phyloP scores from a whole-genome alignment of 2,329 filamentous ascomycete genomes.

The Xylariomycetidae sp. region DNA sequence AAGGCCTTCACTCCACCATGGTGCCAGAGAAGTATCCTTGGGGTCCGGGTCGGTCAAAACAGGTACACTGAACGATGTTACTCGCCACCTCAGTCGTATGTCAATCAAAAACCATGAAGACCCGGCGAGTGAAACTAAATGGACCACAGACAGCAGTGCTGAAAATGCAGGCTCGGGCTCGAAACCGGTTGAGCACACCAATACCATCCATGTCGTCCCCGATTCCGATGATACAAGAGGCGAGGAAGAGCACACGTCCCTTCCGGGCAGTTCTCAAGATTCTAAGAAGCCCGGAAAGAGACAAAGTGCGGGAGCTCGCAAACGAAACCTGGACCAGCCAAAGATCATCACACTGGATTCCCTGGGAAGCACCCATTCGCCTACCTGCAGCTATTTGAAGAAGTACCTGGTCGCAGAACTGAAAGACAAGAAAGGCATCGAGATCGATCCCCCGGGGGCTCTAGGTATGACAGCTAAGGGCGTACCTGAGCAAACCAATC shows the following conservation, averaged over 20 bases:
- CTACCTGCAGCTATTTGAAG: constrained; percentile 62
- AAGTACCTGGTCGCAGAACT: constrained; percentile 74
- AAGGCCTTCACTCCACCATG: too few relatives aligned
- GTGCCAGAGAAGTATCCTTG: constrained; percentile 1
- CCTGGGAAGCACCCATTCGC: constrained; percentile 57
- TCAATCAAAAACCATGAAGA: constrained; percentile 17
- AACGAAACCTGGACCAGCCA: constrained; percentile 48
- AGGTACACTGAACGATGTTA: constrained; percentile 13
- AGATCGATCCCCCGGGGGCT: constrained; percentile 14
- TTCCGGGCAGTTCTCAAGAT: constrained; percentile 9
- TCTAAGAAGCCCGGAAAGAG: constrained; percentile 28
- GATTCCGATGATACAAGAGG: constrained; percentile 8
- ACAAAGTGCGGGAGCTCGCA: constrained; percentile 28
- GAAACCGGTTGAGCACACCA: constrained; percentile 2
- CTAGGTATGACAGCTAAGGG: constrained; percentile 62
- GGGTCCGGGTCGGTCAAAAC: constrained; percentile 1
- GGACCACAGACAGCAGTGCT: constrained; percentile 8
- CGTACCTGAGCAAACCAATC: constrained; percentile 77
- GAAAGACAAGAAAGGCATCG: constrained; percentile 47
- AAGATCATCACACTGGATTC: constrained; percentile 87
- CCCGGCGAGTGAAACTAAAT: constrained; percentile 13
- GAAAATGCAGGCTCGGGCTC: constrained; percentile 5
- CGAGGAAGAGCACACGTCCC: neutral
- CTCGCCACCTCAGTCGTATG: constrained; percentile 20
- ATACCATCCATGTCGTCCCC: constrained; percentile 9